phyloP scores from a whole-genome alignment of 192 early-diverging fungal genomes.

The Entomortierella lignicola region DNA sequence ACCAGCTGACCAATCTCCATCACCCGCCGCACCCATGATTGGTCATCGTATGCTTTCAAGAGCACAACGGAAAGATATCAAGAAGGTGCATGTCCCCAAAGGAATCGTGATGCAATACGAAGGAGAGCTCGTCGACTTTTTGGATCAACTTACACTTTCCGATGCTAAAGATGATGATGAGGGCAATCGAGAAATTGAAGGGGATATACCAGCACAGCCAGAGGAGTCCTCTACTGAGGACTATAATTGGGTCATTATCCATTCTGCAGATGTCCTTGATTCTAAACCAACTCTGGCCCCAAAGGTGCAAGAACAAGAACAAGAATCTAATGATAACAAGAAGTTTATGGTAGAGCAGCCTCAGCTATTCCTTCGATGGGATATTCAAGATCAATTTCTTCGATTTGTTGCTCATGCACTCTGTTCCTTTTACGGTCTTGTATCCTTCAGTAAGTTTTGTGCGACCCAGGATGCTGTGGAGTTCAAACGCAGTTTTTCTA shows the following conservation, averaged over 20 bases:
- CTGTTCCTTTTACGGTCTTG: slow-evolving; percentile 56
- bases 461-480: background rate
- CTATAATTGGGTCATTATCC: slow-evolving; percentile 30
- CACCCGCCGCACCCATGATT: background rate
- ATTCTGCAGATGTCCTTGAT: background rate
- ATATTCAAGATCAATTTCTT: slow-evolving; percentile 61
- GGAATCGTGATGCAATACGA: slow-evolving; percentile 61
- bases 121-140: slow-evolving; percentile 56
- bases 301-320: no score
- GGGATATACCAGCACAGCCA: background rate
- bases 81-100: slow-evolving; percentile 61
- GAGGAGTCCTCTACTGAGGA: background rate
- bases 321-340: background rate
- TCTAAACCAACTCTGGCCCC: background rate
- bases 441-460: slow-evolving; percentile 62
- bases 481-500: background rate
- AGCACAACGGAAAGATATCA: slow-evolving; percentile 58
- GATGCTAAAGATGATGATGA: slow-evolving; percentile 11
- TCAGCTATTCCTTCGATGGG: slow-evolving; percentile 55
- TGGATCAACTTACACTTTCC: slow-evolving; percentile 48
- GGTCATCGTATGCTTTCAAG: slow-evolving; percentile 40
- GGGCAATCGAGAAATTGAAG: background rate
- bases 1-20: background rate
- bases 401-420: slow-evolving; percentile 63
- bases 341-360: slow-evolving; percentile 9